phyloP scores from a whole-genome alignment of 345 rosid genomes.

The Triadica sebifera region DNA sequence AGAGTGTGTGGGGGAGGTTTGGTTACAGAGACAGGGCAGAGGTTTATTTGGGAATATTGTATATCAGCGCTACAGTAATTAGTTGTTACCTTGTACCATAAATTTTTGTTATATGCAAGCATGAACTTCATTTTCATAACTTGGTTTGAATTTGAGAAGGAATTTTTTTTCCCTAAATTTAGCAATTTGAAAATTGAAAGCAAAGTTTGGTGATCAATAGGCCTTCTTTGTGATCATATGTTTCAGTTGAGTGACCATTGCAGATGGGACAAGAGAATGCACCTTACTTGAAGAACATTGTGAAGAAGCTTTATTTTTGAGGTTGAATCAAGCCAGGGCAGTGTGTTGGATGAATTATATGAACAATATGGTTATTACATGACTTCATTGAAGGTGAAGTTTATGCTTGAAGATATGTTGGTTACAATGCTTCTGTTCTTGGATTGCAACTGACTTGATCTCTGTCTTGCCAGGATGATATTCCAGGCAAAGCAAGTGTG shows the following conservation, averaged over 20 bases:
- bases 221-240: slow-evolving; percentile 1
- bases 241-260: slow-evolving; percentile 19
- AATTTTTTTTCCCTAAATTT: neutral
- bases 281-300: slow-evolving; percentile 51
- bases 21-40: slow-evolving; percentile 56
- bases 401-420: slow-evolving; percentile 1
- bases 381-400: slow-evolving; percentile 55
- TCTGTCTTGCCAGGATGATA: slow-evolving; percentile 38
- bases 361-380: slow-evolving; percentile 54
- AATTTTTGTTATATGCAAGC: neutral
- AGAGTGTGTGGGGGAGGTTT: slow-evolving; percentile 67
- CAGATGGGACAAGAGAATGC: slow-evolving; percentile 50
- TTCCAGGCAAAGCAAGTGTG: slow-evolving; percentile 34
- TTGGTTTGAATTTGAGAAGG: neutral
- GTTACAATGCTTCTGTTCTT: neutral
- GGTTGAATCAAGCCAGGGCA: slow-evolving; percentile 51
- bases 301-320: slow-evolving; percentile 71
- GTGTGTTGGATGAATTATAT: slow-evolving; percentile 64
- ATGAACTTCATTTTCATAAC: neutral
- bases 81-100: neutral
- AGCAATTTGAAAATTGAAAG: neutral
- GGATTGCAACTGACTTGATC: neutral
- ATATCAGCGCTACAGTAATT: slow-evolving; percentile 51
- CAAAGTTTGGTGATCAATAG: neutral
- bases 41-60: slow-evolving; percentile 66